Evolutionary conservation across 306 rosid genomes (phyloP), one percentile per base, ranked within the genome.

Genomic region (Benincasa hispida): DNA sequence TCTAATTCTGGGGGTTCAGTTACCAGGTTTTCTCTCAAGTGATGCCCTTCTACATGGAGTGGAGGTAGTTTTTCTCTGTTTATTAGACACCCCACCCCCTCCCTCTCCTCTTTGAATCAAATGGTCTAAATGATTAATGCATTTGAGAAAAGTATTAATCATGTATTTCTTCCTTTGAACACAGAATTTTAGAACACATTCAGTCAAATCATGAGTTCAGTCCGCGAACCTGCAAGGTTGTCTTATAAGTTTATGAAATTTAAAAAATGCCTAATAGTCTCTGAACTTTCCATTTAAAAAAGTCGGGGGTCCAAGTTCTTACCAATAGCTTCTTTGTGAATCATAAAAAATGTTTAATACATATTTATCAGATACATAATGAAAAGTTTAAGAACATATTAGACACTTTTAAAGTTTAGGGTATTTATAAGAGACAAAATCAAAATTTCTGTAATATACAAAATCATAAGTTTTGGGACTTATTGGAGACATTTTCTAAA

Each of bases 31-130:
- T 80, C 86, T 94, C 76, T 84, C 91, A 81, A 83, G 87, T 56
- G 96, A 87, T 39, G 98, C 93, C 75, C 95, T 94, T 85, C 98
- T 94, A 77, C 97, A 94, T 70, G 98, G 98, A 32, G 98, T 94
- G 77, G 98, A 94, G 98, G 98, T 94, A 81, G 78, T 79, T 51
- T 73, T 19, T 32, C 30, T 53, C 32, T 74, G 8, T 70, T 25
- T 70, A 22, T 68, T 2, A 41, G 74, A 13, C 50, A 21, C 5
- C 42, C 54, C 24, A 13, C 14, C 22, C 32, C 32, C 2, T 45
- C 35, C 18, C 3, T 68, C 42, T 37, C 42, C 12, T 24, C 2
- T 68, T 22, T n/a, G 10, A 13, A 65, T 21, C 22, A 2, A 22
- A 42, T 45, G 51, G 74, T 68, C 35, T 24, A 41, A 58, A 39